phyloP scores from a whole-genome alignment of 352 stramenopile species.

The Globisporangium cederbergense region DNA sequence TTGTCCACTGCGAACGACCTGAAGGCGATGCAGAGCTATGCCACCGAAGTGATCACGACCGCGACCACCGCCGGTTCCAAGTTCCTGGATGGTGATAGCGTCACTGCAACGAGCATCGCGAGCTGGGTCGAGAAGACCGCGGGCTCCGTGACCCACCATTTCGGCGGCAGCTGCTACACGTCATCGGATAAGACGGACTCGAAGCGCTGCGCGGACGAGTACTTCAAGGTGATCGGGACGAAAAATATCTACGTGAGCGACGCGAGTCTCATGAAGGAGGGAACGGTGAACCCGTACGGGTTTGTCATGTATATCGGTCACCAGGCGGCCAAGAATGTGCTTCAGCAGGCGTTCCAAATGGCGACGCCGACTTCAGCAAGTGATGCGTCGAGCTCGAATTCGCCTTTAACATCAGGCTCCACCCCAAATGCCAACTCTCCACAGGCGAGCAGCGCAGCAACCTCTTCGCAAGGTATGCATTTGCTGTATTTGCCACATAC shows the following conservation, averaged over 20 bases:
- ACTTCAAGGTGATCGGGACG: constrained; percentile 25
- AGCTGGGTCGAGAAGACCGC: constrained; percentile 13
- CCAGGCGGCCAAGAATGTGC: constrained; percentile 36
- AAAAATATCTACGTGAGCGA: constrained; percentile 28
- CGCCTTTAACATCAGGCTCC: not conserved
- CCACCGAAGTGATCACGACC: constrained; percentile 23
- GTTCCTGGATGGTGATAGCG: constrained; percentile 6
- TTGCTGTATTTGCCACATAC: not conserved
- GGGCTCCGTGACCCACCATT: constrained; percentile 24
- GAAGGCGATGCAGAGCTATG: constrained; percentile 51
- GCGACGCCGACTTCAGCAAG: not conserved
- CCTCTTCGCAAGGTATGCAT: not conserved
- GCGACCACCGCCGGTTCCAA: constrained; percentile 5
- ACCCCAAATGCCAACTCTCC: not conserved
- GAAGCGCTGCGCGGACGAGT: constrained; percentile 28
- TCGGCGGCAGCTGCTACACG: constrained; percentile 32
- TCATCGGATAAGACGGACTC: constrained; percentile 21
- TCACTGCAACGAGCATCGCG: constrained; percentile 4
- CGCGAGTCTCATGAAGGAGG: constrained; percentile 29
- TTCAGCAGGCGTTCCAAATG: constrained; percentile 25
- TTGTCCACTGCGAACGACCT: constrained; percentile 44
- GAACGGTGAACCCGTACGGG: constrained; percentile 29
- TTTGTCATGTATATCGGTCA: constrained; percentile 33
- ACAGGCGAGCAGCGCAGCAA: not conserved
- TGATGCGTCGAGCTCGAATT: not conserved